A percentile compares a stretch with the other conserved stretches of the same genome.
These are phyloP conservation scores for Podaxis sp. DNA, from an alignment of 768 basidiomycete genomes.

Conservation along the genomic window DNA sequence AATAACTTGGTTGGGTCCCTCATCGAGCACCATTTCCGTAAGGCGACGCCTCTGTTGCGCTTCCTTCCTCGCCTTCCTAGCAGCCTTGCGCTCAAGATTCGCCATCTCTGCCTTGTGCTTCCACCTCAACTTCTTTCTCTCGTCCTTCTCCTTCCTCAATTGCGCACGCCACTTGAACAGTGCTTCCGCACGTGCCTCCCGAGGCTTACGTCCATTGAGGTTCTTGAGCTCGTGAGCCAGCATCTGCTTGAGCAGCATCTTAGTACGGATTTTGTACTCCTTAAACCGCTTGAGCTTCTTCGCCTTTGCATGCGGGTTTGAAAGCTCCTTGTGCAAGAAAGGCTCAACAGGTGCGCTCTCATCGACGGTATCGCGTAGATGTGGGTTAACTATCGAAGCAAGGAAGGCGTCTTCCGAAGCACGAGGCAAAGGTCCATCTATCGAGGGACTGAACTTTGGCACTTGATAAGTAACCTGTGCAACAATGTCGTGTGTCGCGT, in stretches of 20 bases:
- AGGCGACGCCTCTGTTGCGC: conserved; percentile 55
- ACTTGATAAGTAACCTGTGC: conserved; percentile 70
- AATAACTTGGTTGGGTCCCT: conserved; percentile 60
- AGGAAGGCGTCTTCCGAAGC: conserved; percentile 57
- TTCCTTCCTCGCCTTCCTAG: conserved; percentile 53
- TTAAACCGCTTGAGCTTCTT: conserved; percentile 83
- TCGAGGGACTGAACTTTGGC: conserved; percentile 46
- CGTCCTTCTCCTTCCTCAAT: conserved; percentile 56
- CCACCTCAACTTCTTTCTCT: conserved; percentile 60
- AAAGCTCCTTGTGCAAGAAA: conserved; percentile 65
- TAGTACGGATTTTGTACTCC: conserved; percentile 46
- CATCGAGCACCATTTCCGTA: conserved; percentile 50
- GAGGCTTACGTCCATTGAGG: conserved; percentile 57
- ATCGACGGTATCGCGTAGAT: conserved; percentile 40
- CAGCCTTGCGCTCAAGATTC: conserved; percentile 55
- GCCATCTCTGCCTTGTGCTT: conserved; percentile 48
- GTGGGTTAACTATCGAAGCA: conserved; percentile 57
- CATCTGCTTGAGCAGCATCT: conserved; percentile 51
- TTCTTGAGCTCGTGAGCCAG: conserved; percentile 53
- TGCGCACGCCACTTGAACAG: conserved; percentile 70
- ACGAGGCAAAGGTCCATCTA: conserved; percentile 36
- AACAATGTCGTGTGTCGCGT: conserved; percentile 63
- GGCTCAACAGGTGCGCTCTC: conserved; percentile 65
- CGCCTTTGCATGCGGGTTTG: conserved; percentile 80
- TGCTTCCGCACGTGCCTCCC: conserved; percentile 72